Conservation (phyloP, 306 rosid species). For the Cyamopsis tetragonoloba region DNA sequence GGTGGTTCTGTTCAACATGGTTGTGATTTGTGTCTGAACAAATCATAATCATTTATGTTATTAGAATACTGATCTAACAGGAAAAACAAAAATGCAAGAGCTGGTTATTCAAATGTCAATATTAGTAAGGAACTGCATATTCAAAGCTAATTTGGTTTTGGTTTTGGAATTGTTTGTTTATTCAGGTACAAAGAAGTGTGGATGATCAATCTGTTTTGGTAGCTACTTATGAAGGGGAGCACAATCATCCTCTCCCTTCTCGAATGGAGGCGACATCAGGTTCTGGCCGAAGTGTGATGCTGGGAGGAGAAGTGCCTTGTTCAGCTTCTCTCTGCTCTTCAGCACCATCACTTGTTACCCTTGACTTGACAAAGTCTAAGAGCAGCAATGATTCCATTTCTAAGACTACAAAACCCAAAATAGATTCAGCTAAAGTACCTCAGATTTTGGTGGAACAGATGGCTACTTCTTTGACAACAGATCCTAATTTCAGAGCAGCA, state of each 20-base stretch:
- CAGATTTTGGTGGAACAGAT: constrained; percentile 81
- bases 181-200: constrained; percentile 92
- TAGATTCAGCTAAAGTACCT: constrained; percentile 50
- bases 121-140: neutral
- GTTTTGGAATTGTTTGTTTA: constrained; percentile 10
- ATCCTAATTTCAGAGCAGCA: constrained; percentile 91
- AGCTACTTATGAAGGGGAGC: constrained; percentile 98
- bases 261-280: constrained; percentile 58
- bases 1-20: too few species aligned
- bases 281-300: constrained; percentile 35
- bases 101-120: neutral
- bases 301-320: constrained; percentile 42
- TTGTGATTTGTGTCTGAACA: too few species aligned
- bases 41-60: too few species aligned
- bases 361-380: constrained; percentile 61
- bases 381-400: constrained; percentile 34
- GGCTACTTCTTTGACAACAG: constrained; percentile 92
- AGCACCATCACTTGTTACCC: constrained; percentile 43
- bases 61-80: too few species aligned
- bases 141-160: constrained; percentile 7
- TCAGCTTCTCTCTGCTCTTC: constrained; percentile 44
- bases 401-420: constrained; percentile 35
- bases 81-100: too few species aligned
- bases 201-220: constrained; percentile 87
- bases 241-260: constrained; percentile 69